These are phyloP conservation scores for Calamus simplicifolius DNA, from an alignment of 176 grass and related monocot species.

Conservation along the genomic window DNA sequence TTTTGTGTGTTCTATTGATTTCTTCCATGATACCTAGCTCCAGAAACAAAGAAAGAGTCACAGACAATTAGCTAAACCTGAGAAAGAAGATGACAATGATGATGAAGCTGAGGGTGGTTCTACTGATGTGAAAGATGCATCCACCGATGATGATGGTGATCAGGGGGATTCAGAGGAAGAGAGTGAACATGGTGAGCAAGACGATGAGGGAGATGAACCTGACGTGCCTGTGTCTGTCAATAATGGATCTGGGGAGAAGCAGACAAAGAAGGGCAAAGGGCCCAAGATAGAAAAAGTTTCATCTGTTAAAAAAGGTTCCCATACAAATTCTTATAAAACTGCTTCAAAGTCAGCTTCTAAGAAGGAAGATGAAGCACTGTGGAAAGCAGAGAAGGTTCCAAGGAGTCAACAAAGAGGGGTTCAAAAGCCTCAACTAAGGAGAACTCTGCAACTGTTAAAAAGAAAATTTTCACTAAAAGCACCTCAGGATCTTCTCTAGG, in stretches of 20 bases:
- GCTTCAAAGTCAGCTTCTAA: conserved; percentile 19
- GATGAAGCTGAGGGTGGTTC: conserved; percentile 45
- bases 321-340: conserved; percentile 26
- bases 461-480: conserved; percentile 29
- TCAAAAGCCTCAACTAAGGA: conserved; percentile 39
- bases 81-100: conserved; percentile 25
- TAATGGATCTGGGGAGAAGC: conserved; percentile 25
- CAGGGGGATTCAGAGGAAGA: conserved; percentile 35
- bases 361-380: conserved; percentile 13
- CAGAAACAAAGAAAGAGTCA: conserved; percentile 45
- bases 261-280: conserved; percentile 34
- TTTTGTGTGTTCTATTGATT: too few species aligned
- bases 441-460: conserved; percentile 13
- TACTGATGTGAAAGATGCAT: conserved; percentile 56
- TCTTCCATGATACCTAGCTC: too few species aligned
- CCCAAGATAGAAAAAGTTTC: conserved; percentile 35
- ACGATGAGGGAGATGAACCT: conserved; percentile 24
- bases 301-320: conserved; percentile 37
- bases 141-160: conserved; percentile 43
- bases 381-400: conserved; percentile 37
- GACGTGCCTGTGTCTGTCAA: conserved; percentile 36
- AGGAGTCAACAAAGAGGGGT: conserved; percentile 33
- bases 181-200: conserved; percentile 50
- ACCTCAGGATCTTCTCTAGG: background rate
- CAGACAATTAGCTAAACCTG: conserved; percentile 46